phyloP scores from a whole-genome alignment of 257 asterid genomes.

The Gardenia jasminoides region DNA sequence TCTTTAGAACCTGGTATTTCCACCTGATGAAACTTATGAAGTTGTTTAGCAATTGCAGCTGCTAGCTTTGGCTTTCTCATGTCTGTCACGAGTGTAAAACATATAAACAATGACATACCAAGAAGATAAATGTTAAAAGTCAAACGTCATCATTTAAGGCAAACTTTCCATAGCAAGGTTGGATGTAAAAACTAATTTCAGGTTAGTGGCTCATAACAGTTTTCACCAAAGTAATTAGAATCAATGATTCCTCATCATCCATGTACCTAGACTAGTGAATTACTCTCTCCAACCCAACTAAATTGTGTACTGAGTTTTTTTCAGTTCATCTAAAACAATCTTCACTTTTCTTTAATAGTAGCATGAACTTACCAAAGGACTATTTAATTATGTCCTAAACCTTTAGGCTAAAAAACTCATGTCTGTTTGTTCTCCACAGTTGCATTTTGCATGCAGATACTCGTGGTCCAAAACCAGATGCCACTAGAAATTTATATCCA shows the following conservation, averaged over 20 bases:
- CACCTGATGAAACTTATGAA: slow-evolving; percentile 78
- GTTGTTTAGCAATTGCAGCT: slow-evolving; percentile 85
- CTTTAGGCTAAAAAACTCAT: not conserved
- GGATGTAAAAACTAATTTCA: not conserved
- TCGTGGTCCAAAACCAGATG: not conserved
- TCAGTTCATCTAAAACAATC: not conserved
- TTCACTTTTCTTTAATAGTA: not conserved
- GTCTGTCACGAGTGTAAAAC: slow-evolving; percentile 43
- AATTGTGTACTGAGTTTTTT: not conserved
- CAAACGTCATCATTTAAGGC: not conserved
- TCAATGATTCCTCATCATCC: not conserved
- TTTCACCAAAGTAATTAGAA: not conserved
- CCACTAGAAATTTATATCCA: slow-evolving; percentile 2
- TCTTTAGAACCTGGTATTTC: slow-evolving; percentile 84
- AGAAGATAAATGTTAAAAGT: not conserved
- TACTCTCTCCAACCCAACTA: not conserved
- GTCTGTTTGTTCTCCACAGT: not conserved
- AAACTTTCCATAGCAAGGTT: slow-evolving; percentile 1
- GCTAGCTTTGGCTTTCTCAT: slow-evolving; percentile 74
- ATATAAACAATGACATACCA: not conserved
- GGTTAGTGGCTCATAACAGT: not conserved
- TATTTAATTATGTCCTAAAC: not conserved
- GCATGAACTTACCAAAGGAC: not conserved
- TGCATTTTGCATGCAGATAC: too few relatives aligned
- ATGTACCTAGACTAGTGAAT: not conserved